Evolutionary conservation across 192 early-diverging fungal genomes (phyloP).

Genomic region (Allomyces macrogynus): DNA sequence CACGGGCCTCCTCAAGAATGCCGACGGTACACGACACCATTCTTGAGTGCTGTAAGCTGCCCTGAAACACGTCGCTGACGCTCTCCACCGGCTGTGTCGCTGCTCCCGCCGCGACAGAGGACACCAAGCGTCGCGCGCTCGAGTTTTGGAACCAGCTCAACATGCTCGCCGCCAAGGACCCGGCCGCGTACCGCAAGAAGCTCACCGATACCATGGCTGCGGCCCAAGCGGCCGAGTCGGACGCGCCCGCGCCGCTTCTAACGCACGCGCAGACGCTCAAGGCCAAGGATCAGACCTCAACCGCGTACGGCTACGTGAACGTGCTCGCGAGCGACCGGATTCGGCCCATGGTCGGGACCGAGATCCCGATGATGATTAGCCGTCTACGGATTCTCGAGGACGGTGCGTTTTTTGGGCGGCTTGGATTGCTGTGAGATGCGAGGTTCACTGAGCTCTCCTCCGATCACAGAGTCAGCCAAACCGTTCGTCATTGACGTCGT

Average conservation of each 20-base stretch:
- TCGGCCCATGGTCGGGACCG: not conserved
- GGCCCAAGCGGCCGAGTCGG: not conserved
- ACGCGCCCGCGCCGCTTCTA: not conserved
- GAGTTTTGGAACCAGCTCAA: not conserved
- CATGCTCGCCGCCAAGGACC: not conserved
- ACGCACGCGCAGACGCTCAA: not conserved
- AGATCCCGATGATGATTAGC: not conserved
- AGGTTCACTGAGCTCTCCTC: too few species aligned
- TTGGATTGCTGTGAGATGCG: too few species aligned
- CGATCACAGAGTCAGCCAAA: not conserved
- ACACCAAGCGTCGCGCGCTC: not conserved
- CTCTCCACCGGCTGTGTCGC: not conserved
- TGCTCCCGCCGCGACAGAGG: not conserved
- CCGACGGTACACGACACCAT: not conserved
- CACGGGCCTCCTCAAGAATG: not conserved
- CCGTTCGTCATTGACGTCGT: not conserved
- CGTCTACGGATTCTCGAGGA: not conserved
- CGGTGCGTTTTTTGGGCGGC: too few species aligned
- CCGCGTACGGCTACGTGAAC: not conserved
- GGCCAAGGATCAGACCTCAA: not conserved
- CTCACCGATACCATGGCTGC: not conserved
- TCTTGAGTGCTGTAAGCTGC: not conserved
- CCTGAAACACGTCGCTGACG: not conserved
- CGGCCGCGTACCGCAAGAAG: not conserved
- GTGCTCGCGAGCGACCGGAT: not conserved